Conservation (phyloP, 805 yeast genomes). For the Tetrapisispora nanseiensis region DNA sequence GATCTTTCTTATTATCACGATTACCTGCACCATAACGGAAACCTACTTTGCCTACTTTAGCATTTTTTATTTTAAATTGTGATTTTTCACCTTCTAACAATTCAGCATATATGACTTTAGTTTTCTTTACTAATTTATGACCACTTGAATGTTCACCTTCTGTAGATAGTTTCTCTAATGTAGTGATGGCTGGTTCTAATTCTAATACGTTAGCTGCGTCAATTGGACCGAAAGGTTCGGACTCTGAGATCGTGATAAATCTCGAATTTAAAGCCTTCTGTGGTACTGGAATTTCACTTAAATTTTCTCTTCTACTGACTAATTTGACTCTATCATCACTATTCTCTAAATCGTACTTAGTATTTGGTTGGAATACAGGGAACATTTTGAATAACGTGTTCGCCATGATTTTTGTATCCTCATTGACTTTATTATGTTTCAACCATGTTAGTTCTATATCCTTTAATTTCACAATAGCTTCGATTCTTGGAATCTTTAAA, state of each 20-base stretch:
- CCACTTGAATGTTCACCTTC: conserved; percentile 42
- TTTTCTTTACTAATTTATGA: conserved; percentile 16
- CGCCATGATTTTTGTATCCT: conserved; percentile 52
- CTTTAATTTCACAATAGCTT: conserved; percentile 69
- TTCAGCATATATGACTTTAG: conserved; percentile 42
- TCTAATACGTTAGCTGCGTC: conserved; percentile 84
- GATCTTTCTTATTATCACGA: conserved; percentile 80
- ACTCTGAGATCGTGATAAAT: conserved; percentile 83
- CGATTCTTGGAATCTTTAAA: conserved; percentile 74
- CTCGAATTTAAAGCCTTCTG: conserved; percentile 70
- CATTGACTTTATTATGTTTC: conserved; percentile 39
- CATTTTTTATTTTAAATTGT: conserved; percentile 64
- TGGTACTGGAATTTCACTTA: conserved; percentile 92
- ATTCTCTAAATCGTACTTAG: background rate
- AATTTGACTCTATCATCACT: background rate
- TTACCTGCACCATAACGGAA: conserved; percentile 83
- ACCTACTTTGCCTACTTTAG: conserved; percentile 79
- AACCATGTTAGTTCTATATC: conserved; percentile 56
- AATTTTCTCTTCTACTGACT: conserved; percentile 43
- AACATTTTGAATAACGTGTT: conserved; percentile 65
- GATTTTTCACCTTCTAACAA: conserved; percentile 59
- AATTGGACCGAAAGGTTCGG: conserved; percentile 90
- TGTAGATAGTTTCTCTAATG: conserved; percentile 57
- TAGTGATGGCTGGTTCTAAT: conserved; percentile 78
- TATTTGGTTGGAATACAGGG: conserved; percentile 51